Evolutionary conservation across 2,329 filamentous ascomycete genomes (phyloP).

Genomic region (Aspergillus fijiensis): DNA sequence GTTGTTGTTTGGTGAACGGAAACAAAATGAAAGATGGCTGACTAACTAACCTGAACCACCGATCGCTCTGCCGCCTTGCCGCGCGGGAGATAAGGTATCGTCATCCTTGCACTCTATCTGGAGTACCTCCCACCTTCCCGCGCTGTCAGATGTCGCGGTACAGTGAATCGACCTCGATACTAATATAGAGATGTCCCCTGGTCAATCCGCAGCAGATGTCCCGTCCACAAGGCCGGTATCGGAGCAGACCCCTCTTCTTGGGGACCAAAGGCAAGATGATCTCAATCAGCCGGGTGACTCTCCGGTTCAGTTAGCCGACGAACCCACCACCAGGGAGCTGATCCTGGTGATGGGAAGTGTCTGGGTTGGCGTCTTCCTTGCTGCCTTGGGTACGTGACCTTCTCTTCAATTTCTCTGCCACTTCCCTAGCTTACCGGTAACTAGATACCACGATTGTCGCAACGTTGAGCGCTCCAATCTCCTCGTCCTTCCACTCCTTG

Average conservation of each 20-base stretch:
- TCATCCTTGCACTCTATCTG: background rate
- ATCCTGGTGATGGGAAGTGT: conserved; percentile 51
- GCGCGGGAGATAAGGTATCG: background rate
- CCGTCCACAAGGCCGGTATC: conserved; percentile 17
- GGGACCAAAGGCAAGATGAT: conserved; percentile 19
- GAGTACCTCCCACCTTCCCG: background rate
- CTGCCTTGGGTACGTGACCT: conserved; percentile 50
- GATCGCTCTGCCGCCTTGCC: background rate
- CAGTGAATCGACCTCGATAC: background rate
- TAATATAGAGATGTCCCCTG: conserved; percentile 13
- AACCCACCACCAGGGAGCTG: conserved; percentile 49
- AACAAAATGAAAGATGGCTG: too few relatives aligned
- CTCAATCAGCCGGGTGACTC: conserved; percentile 9
- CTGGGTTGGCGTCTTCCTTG: conserved; percentile 57
- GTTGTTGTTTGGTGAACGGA: too few relatives aligned
- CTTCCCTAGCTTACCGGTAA: background rate
- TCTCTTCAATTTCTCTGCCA: background rate
- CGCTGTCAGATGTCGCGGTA: background rate
- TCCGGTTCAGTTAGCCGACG: conserved; percentile 36
- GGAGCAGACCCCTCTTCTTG: conserved; percentile 36
- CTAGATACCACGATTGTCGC: conserved; percentile 78
- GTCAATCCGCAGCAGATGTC: conserved; percentile 7
- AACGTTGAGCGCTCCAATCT: conserved; percentile 79
- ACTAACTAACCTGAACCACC: too few relatives aligned
- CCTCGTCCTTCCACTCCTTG: conserved; percentile 77